These are phyloP conservation scores for Aspergillus alliaceus DNA, from an alignment of 2,329 filamentous ascomycete genomes.

Conservation along the genomic window DNA sequence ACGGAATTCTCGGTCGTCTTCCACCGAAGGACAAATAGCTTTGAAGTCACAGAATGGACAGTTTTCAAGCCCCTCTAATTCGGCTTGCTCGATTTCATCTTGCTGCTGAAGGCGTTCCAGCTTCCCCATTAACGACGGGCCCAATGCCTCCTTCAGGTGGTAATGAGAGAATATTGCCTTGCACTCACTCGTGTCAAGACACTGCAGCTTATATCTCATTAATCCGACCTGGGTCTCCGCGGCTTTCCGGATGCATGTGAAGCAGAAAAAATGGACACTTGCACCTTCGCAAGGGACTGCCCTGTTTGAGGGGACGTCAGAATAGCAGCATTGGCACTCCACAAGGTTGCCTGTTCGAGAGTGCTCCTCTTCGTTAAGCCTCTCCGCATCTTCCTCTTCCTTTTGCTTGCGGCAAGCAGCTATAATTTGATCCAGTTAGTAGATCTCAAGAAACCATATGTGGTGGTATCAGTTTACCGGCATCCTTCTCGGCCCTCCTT, in stretches of 20 bases:
- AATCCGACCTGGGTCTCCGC: conserved; percentile 69
- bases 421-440: conserved; percentile 8
- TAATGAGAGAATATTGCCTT: conserved; percentile 57
- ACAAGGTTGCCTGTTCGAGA: conserved; percentile 53
- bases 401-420: conserved; percentile 17
- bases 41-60: conserved; percentile 85
- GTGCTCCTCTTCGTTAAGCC: conserved; percentile 36
- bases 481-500: conserved; percentile 20
- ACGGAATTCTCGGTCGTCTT: conserved; percentile 69
- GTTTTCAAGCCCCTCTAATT: conserved; percentile 68
- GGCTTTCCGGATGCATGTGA: conserved; percentile 62
- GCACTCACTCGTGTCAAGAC: conserved; percentile 71
- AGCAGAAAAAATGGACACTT: conserved; percentile 67
- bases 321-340: conserved; percentile 75
- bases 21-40: conserved; percentile 67
- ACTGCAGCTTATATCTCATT: conserved; percentile 66
- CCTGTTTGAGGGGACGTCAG: conserved; percentile 64
- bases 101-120: conserved; percentile 72
- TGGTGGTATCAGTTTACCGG: conserved; percentile 12
- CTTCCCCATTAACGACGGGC: conserved; percentile 58
- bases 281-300: conserved; percentile 67
- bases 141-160: conserved; percentile 59
- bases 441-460: not conserved
- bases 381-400: conserved; percentile 28
- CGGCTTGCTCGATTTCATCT: conserved; percentile 66